Conservation (phyloP, 768 basidiomycete genomes). For the Trametes punicea region DNA sequence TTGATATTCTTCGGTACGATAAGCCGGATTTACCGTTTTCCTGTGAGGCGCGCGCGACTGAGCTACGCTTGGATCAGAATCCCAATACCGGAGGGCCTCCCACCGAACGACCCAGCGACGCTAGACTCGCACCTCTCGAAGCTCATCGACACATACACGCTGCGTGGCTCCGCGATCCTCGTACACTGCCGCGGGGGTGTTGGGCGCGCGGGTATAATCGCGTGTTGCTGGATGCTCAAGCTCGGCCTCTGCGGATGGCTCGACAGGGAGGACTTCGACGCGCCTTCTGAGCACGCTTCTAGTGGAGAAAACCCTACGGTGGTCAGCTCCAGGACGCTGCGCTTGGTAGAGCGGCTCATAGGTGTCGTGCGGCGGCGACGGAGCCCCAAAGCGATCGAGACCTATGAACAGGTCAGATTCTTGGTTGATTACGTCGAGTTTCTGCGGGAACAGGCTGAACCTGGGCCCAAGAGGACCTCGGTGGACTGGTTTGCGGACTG, state of each 20-base stretch:
- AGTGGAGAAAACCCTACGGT: not conserved
- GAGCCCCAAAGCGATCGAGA: constrained; percentile 90
- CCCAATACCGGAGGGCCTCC: constrained; percentile 87
- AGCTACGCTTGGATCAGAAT: no score
- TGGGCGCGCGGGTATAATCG: constrained; percentile 88
- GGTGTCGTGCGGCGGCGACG: constrained; percentile 68
- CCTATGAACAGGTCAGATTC: constrained; percentile 88
- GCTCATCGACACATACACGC: constrained; percentile 69
- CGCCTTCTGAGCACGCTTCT: not conserved
- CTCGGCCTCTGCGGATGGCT: constrained; percentile 85
- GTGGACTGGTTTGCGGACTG: constrained; percentile 16
- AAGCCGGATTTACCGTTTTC: not conserved
- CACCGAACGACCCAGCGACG: constrained; percentile 54
- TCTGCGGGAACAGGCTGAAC: constrained; percentile 30
- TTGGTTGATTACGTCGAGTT: constrained; percentile 73
- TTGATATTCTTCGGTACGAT: constrained; percentile 75
- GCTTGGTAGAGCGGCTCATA: constrained; percentile 72
- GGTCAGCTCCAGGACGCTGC: constrained; percentile 44
- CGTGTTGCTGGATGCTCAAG: constrained; percentile 89
- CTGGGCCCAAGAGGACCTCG: not conserved
- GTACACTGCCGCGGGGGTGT: constrained; percentile 95
- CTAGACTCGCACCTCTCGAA: constrained; percentile 66
- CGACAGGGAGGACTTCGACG: constrained; percentile 20
- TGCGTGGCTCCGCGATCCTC: constrained; percentile 66
- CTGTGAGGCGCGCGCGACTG: no score